Evolutionary conservation across 202 grass and related monocot genomes (phyloP), one percentile per base, ranked within the genome.

Genomic region (Dendrocalamus latiflorus): DNA sequence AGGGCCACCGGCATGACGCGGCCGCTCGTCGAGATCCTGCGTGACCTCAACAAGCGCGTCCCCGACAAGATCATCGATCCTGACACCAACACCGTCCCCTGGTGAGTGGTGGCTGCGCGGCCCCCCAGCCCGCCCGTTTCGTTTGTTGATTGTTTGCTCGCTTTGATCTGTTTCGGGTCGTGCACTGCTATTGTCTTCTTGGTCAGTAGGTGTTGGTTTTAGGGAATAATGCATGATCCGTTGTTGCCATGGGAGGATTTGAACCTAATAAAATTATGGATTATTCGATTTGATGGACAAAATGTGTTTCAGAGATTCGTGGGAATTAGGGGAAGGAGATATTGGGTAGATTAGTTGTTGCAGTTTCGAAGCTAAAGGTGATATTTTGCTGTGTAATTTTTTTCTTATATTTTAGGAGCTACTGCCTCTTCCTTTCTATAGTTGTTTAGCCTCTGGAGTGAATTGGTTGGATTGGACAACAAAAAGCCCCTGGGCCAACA

Each of bases 31-130:
- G 96, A 99, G 96, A 99, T 99, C 91, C 90, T 99, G 30, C 67
- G 96, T 22, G 96, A 99, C 86, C 91, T 99, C 89, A 99, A 95
- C 87, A 99, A 99, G 89, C 89, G 96, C 72, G 91, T 99, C 56
- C 96, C 96, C 33, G 96, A 98, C 84, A 93, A 98, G 86, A 98
- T 98, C 84, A 91, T 98, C 83, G 87, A 93, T 45, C 68, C 89
- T 49, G 87, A 93, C 24, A 71, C 81, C 37, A 78, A 86, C 81
- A 78, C 91, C 65, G 92, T 98, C 30, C 91, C 91, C n/a, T 99
- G 96, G 96, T 98, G 45, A 81, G 58, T 50, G 53, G 28, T 28
- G 47, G 22, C 44, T 13, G 25, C 28, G 24, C 54, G 24, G 36
- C 33, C 11, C 20, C 61, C 11, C 0, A 3, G 15, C 26, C 14